Conservation (phyloP, 495 filamentous ascomycete species). For the Neurospora terricola region DNA sequence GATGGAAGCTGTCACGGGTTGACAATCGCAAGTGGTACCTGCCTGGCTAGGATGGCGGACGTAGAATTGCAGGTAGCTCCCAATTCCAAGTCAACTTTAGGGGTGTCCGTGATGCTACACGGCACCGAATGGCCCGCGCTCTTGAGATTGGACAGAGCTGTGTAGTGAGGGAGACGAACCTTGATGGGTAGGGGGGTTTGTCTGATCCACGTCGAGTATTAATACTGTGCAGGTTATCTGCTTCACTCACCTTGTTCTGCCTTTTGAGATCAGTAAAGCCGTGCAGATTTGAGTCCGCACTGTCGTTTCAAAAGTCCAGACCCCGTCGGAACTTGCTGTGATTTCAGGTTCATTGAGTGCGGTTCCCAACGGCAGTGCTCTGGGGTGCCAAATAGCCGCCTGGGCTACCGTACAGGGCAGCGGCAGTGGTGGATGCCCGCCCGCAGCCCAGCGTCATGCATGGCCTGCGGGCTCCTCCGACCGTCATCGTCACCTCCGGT, state of each 20-base stretch:
- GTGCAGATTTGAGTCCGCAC: background rate
- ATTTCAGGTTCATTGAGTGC: no score
- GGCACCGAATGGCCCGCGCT: background rate
- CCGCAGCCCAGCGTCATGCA: background rate
- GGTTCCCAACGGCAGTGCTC: background rate
- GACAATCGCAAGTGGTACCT: background rate
- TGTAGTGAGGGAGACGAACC: background rate
- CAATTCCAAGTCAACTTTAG: background rate
- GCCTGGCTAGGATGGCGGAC: background rate
- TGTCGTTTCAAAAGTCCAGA: background rate
- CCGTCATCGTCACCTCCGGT: background rate
- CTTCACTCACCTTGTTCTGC: background rate
- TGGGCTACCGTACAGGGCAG: background rate
- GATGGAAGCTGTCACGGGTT: background rate
- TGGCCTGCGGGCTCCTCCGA: background rate
- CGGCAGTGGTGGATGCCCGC: background rate
- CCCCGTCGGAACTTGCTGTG: background rate
- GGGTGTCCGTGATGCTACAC: background rate
- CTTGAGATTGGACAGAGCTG: background rate
- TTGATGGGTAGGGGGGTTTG: background rate
- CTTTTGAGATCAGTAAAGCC: background rate
- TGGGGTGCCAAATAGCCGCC: background rate
- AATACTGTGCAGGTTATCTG: background rate
- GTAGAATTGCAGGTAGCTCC: background rate
- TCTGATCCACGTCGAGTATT: background rate